Evolutionary conservation across 495 filamentous ascomycete genomes (phyloP).

Genomic region (Podospora pseudocomata): DNA sequence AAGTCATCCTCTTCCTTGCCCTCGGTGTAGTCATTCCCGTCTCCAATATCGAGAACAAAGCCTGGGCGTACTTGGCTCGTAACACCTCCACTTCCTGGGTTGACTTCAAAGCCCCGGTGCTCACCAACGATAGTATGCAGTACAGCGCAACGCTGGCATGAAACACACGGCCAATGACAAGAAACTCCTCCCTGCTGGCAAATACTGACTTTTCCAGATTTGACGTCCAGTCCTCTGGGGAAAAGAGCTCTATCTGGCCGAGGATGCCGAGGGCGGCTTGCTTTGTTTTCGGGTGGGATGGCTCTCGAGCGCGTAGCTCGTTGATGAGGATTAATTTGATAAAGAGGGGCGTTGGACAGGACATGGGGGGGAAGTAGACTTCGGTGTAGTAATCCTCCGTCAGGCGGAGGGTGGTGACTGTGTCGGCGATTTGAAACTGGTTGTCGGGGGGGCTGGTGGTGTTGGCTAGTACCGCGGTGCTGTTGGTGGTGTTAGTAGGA

Average conservation of each 20-base stretch:
- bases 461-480: constrained; percentile 29
- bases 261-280: constrained; percentile 20
- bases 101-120: constrained; percentile 3
- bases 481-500: constrained; percentile 9
- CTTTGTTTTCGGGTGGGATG: constrained; percentile 7
- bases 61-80: constrained; percentile 3
- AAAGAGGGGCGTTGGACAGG: constrained; percentile 22
- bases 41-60: constrained; percentile 20
- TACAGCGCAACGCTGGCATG: constrained; percentile 32
- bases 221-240: constrained; percentile 26
- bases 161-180: constrained; percentile 24
- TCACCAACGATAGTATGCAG: constrained; percentile 33
- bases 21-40: constrained; percentile 16
- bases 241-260: constrained; percentile 25
- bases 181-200: constrained; percentile 23
- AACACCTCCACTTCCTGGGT: not conserved
- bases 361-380: constrained; percentile 21
- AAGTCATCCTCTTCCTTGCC: constrained; percentile 20
- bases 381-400: constrained; percentile 19
- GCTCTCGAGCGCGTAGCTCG: constrained; percentile 19
- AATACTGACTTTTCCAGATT: constrained; percentile 9
- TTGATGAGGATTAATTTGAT: constrained; percentile 30
- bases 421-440: constrained; percentile 17
- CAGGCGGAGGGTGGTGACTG: constrained; percentile 20
- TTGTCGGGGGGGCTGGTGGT: constrained; percentile 32